Conservation (phyloP, 805 yeast genomes). For the Schizosaccharomyces japonicus region DNA sequence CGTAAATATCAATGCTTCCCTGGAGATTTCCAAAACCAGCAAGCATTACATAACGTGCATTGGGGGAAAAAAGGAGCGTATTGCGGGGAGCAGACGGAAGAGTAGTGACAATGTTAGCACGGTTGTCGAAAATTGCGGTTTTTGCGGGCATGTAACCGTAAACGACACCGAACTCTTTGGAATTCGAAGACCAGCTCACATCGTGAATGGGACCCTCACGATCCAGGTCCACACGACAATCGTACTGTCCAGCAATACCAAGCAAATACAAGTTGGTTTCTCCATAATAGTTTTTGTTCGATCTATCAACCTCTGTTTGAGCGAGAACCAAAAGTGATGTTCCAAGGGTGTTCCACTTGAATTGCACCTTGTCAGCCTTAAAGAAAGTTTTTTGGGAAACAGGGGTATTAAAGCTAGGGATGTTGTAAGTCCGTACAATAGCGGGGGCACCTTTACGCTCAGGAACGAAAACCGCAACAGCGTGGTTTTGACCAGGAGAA, state of each 20-base stretch:
- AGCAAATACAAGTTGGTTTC: constrained; percentile 77
- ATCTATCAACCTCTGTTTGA: constrained; percentile 82
- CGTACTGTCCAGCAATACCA: constrained; percentile 81
- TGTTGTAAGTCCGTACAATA: constrained; percentile 54
- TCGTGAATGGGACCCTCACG: constrained; percentile 95
- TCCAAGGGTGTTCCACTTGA: constrained; percentile 86
- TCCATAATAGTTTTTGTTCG: constrained; percentile 88
- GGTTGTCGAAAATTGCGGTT: constrained; percentile 78
- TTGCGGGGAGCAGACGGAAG: constrained; percentile 75
- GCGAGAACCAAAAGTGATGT: constrained; percentile 84
- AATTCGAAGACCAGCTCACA: constrained; percentile 88
- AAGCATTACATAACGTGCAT: constrained; percentile 68
- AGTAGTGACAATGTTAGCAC: constrained; percentile 68
- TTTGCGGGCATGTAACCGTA: constrained; percentile 96
- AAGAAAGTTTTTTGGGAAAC: constrained; percentile 71
- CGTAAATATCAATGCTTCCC: constrained; percentile 86
- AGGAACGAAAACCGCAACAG: constrained; percentile 75
- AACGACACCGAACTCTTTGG: constrained; percentile 89
- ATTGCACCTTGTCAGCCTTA: constrained; percentile 81
- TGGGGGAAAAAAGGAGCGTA: constrained; percentile 79
- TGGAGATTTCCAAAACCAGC: constrained; percentile 97
- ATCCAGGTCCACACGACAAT: constrained; percentile 63
- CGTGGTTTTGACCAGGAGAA: constrained; percentile 74
- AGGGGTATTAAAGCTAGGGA: constrained; percentile 54
- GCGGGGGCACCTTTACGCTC: constrained; percentile 80